A percentile compares a stretch with the other conserved stretches of the same genome.
Evolutionary conservation across 2,329 filamentous ascomycete genomes (phyloP).

Genomic region (Coniochaeta pulveracea): DNA sequence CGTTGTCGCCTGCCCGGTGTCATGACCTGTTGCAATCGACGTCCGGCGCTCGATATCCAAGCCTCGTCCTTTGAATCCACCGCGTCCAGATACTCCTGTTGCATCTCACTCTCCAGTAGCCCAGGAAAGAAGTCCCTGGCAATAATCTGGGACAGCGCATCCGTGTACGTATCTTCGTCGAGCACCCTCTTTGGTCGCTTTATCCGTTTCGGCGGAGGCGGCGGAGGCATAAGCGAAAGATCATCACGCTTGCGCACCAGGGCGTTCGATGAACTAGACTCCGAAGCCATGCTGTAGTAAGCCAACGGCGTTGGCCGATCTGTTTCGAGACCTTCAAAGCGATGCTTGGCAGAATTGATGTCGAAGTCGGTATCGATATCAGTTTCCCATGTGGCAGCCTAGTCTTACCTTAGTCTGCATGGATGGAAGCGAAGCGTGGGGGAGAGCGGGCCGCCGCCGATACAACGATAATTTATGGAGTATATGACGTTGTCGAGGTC

Average conservation of each 20-base stretch:
- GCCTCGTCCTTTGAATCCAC: constrained; percentile 72
- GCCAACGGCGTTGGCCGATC: not conserved
- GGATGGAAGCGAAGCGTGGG: no score
- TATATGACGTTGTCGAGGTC: no score
- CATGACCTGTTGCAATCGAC: constrained; percentile 66
- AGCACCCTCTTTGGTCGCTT: constrained; percentile 82
- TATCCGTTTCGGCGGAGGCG: constrained; percentile 75
- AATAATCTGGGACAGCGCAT: constrained; percentile 86
- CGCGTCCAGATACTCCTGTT: constrained; percentile 87
- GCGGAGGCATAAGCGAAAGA: constrained; percentile 74
- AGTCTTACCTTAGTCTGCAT: no score
- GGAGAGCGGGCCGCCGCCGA: no score
- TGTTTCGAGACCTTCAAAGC: no score
- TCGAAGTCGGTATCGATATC: no score
- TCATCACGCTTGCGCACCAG: constrained; percentile 59
- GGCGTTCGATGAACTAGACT: constrained; percentile 33
- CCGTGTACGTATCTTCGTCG: constrained; percentile 88
- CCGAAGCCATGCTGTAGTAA: constrained; percentile 27
- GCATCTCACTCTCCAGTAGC: constrained; percentile 70
- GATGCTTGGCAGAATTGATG: no score
- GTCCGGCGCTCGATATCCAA: constrained; percentile 78
- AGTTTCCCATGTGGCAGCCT: no score
- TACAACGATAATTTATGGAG: no score
- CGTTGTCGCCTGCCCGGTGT: constrained; percentile 58
- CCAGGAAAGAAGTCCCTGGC: constrained; percentile 95